phyloP scores from a whole-genome alignment of 108 stramenopile species.

The Licmophora abbreviata region DNA sequence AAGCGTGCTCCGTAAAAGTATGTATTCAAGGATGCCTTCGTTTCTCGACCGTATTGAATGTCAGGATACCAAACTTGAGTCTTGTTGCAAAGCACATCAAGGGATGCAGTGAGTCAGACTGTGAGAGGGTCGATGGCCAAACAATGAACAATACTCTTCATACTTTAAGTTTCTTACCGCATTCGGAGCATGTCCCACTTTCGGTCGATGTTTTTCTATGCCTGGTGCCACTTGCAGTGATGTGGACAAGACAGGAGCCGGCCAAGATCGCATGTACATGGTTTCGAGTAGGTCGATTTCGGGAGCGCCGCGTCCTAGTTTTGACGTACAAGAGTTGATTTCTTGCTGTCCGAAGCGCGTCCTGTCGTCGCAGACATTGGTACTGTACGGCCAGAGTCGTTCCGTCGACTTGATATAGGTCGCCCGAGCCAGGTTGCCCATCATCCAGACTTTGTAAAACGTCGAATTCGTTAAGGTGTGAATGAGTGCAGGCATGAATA shows the following conservation, averaged over 20 bases:
- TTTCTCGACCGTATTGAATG: conserved; percentile 60
- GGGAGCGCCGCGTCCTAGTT: not conserved
- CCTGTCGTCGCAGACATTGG: conserved; percentile 60
- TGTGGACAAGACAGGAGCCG: not conserved
- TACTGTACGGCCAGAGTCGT: conserved; percentile 87
- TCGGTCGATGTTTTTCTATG: conserved; percentile 29
- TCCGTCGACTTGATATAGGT: conserved; percentile 85
- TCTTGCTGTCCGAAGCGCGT: conserved; percentile 45
- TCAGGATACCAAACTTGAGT: conserved; percentile 83
- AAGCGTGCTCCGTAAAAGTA: conserved; percentile 87
- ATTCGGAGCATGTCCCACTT: conserved; percentile 31
- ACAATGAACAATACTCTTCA: not conserved
- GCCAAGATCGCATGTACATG: not conserved
- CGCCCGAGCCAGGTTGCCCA: conserved; percentile 84
- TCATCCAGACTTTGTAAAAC: conserved; percentile 60
- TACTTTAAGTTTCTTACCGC: conserved; percentile 5
- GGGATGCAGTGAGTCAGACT: too few species aligned
- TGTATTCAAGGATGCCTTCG: conserved; percentile 63
- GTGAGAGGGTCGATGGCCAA: too few species aligned
- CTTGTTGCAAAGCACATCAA: too few species aligned
- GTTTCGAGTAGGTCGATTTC: not conserved
- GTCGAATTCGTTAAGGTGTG: too few species aligned
- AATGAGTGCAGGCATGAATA: too few species aligned
- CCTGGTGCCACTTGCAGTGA: not conserved
- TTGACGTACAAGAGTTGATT: not conserved